phyloP scores from a whole-genome alignment of 208 protist genomes.

The Wallacemonas collosoma region DNA sequence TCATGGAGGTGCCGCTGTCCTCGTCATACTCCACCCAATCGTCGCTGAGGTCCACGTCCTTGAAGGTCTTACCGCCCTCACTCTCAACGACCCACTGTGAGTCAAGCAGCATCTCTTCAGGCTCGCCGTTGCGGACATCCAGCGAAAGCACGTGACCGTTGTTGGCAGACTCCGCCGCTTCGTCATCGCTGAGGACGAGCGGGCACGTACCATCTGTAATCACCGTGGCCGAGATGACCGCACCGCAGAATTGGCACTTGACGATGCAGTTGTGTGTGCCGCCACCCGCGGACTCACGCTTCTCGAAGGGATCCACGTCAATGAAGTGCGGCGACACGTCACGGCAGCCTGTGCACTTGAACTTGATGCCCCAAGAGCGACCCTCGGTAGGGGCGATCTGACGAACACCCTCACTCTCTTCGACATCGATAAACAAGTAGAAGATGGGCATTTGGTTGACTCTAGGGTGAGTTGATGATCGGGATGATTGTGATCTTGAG shows the following conservation, averaged over 20 bases:
- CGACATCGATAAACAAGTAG: slow-evolving; percentile 39
- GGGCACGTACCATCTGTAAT: slow-evolving; percentile 23
- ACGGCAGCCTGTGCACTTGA: slow-evolving; percentile 53
- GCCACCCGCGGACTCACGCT: slow-evolving; percentile 41
- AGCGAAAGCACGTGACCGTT: slow-evolving; percentile 37
- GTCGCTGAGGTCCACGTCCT: slow-evolving; percentile 54
- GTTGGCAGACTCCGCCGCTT: slow-evolving; percentile 18
- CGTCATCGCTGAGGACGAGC: slow-evolving; percentile 9
- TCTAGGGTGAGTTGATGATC: too few relatives aligned
- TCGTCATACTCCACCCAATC: slow-evolving; percentile 86
- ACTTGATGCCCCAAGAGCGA: slow-evolving; percentile 57
- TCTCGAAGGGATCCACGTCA: slow-evolving; percentile 57
- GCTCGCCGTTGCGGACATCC: slow-evolving; percentile 71
- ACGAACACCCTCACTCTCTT: slow-evolving; percentile 58
- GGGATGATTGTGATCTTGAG: neutral
- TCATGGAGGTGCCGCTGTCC: slow-evolving; percentile 28
- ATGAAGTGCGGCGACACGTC: slow-evolving; percentile 50
- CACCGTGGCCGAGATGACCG: slow-evolving; percentile 40
- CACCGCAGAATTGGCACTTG: slow-evolving; percentile 66
- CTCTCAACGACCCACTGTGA: slow-evolving; percentile 56
- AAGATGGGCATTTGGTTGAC: slow-evolving; percentile 56
- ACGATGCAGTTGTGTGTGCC: slow-evolving; percentile 58
- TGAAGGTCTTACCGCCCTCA: slow-evolving; percentile 32
- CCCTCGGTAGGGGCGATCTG: slow-evolving; percentile 32
- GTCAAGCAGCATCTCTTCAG: slow-evolving; percentile 61